phyloP scores from a whole-genome alignment of 2,329 filamentous ascomycete genomes.

The Fusarium sublunatum region DNA sequence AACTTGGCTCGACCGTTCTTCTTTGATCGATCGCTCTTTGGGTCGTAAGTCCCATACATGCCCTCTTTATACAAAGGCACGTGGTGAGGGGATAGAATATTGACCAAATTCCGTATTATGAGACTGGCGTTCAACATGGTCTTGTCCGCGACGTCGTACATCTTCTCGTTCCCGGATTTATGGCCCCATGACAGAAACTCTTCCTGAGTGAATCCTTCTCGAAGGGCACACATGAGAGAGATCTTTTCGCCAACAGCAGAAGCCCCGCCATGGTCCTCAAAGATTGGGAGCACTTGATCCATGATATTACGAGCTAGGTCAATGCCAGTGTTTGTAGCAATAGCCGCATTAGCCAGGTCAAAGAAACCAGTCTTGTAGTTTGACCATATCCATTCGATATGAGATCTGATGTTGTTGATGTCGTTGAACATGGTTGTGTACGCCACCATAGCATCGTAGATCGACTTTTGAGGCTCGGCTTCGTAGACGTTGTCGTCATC shows the following conservation, averaged over 20 bases:
- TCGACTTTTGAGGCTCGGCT: slow-evolving; percentile 42
- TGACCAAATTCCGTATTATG: slow-evolving; percentile 1
- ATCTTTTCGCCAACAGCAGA: slow-evolving; percentile 34
- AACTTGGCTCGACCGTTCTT: slow-evolving; percentile 49
- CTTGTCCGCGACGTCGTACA: slow-evolving; percentile 45
- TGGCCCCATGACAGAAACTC: slow-evolving; percentile 2
- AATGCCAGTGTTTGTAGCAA: slow-evolving; percentile 54
- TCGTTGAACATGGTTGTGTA: slow-evolving; percentile 47
- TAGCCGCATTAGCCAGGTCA: slow-evolving; percentile 50
- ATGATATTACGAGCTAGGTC: slow-evolving; percentile 50
- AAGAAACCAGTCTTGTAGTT: slow-evolving; percentile 42
- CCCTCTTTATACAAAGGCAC: slow-evolving; percentile 42
- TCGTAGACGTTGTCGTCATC: slow-evolving; percentile 44
- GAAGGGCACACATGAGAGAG: slow-evolving; percentile 22
- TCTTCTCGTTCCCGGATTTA: slow-evolving; percentile 40
- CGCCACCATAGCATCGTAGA: slow-evolving; percentile 47
- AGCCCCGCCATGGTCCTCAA: slow-evolving; percentile 42
- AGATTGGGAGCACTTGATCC: slow-evolving; percentile 44
- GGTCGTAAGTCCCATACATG: slow-evolving; percentile 44
- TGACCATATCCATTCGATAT: slow-evolving; percentile 46
- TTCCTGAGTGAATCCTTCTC: slow-evolving; percentile 26
- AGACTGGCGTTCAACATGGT: slow-evolving; percentile 36
- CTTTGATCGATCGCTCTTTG: slow-evolving; percentile 33
- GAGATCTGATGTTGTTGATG: slow-evolving; percentile 45
- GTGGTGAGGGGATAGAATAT: slow-evolving; percentile 13